phyloP scores from a whole-genome alignment of 176 grass and related monocot species.

The Alopecurus myosuroides region DNA sequence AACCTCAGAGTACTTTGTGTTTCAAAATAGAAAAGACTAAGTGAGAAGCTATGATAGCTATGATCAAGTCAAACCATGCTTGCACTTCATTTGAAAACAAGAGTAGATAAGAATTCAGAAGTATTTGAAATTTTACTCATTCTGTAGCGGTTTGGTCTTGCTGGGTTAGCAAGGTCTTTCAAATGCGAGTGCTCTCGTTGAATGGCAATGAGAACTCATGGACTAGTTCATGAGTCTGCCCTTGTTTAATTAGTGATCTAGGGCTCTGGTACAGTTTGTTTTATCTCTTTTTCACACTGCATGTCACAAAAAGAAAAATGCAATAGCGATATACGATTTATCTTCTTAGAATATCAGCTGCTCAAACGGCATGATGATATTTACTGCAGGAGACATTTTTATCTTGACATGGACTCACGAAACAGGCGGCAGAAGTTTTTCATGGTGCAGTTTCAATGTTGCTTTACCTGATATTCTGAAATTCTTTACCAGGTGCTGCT shows the following conservation, averaged over 20 bases:
- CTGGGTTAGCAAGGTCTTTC: not conserved
- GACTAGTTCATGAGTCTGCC: not conserved
- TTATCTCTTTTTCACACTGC: not conserved
- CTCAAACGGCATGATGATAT: not conserved
- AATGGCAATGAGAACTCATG: not conserved
- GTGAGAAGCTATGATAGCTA: not conserved
- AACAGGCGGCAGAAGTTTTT: not conserved
- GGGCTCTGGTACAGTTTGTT: not conserved
- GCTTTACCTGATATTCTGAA: conserved; percentile 18
- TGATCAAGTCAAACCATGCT: not conserved
- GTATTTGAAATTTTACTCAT: not conserved
- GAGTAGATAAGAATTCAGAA: not conserved
- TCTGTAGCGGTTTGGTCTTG: not conserved
- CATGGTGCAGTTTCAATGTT: not conserved
- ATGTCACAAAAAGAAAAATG: not conserved
- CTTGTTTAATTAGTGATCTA: not conserved
- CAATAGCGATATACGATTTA: not conserved
- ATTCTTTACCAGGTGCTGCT: conserved; percentile 47
- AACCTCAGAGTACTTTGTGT: not conserved
- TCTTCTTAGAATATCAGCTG: not conserved
- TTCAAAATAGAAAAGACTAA: not conserved
- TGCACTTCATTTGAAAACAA: not conserved
- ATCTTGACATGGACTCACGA: not conserved
- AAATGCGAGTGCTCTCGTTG: not conserved
- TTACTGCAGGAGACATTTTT: not conserved